Evolutionary conservation across 176 grass and related monocot genomes (phyloP).

Genomic region (Hordeum marinum): DNA sequence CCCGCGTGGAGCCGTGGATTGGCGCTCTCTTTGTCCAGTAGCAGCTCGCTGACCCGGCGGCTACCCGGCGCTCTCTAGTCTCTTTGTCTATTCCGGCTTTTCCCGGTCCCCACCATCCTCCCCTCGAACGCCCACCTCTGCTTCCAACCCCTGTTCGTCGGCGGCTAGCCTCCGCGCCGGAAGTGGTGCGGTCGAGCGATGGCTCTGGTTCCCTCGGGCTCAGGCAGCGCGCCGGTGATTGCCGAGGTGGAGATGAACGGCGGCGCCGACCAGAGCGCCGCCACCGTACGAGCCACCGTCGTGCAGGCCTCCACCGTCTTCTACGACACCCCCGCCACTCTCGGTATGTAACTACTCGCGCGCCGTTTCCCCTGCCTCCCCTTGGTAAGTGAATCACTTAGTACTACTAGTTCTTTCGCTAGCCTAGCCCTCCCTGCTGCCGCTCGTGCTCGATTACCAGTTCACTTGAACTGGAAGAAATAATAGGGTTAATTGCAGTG

Average conservation of each 20-base stretch:
- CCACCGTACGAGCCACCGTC: conserved; percentile 74
- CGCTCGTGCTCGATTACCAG: neutral
- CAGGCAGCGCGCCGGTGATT: conserved; percentile 46
- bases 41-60: too few species aligned
- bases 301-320: conserved; percentile 92
- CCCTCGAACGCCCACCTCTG: neutral
- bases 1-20: too few species aligned
- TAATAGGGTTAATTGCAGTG: too few species aligned
- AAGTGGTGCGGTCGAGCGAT: conserved; percentile 31
- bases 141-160: conserved; percentile 51
- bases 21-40: too few species aligned
- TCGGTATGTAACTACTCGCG: conserved; percentile 18
- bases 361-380: neutral
- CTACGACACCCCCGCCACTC: conserved; percentile 85
- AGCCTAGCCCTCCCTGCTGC: neutral
- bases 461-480: too few species aligned
- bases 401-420: neutral
- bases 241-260: conserved; percentile 84
- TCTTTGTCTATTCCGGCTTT: too few species aligned
- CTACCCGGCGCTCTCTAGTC: too few species aligned
- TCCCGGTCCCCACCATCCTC: too few species aligned
- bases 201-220: conserved; percentile 43
- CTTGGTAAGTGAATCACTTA: neutral
- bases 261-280: conserved; percentile 41
- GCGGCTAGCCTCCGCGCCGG: too few species aligned